These are phyloP conservation scores for Strobilomyces confusus DNA, from an alignment of 768 basidiomycete species.

Conservation along the genomic window DNA sequence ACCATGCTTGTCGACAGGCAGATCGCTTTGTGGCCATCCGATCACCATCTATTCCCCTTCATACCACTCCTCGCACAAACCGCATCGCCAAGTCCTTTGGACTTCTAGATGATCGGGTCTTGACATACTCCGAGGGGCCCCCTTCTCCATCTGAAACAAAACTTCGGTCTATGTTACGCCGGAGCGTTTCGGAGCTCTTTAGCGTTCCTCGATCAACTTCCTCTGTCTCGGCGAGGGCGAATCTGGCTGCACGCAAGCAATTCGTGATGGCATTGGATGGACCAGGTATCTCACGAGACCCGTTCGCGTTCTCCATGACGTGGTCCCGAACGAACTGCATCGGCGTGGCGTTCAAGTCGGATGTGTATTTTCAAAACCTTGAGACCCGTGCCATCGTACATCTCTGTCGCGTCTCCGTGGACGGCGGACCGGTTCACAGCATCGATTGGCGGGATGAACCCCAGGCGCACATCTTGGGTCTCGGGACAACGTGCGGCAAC, in stretches of 20 bases:
- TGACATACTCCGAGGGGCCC: conserved; percentile 46
- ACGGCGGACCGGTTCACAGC: conserved; percentile 38
- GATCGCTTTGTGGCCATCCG: conserved; percentile 60
- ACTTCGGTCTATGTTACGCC: conserved; percentile 46
- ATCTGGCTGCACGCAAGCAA: conserved; percentile 51
- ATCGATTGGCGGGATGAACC: conserved; percentile 50
- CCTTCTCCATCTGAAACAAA: conserved; percentile 34
- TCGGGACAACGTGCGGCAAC: conserved; percentile 47
- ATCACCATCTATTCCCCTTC: conserved; percentile 50
- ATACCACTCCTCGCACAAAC: conserved; percentile 62
- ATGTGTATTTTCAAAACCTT: conserved; percentile 62
- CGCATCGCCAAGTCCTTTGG: conserved; percentile 63
- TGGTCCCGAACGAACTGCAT: conserved; percentile 61
- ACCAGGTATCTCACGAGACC: conserved; percentile 53
- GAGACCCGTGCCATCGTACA: conserved; percentile 50
- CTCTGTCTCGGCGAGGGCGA: conserved; percentile 52
- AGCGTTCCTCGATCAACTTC: conserved; percentile 26
- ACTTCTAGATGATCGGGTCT: conserved; percentile 50
- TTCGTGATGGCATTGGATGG: conserved; percentile 61
- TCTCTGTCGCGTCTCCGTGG: conserved; percentile 39
- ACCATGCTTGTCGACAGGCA: conserved; percentile 33
- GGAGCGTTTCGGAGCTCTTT: conserved; percentile 52
- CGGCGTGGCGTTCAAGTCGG: conserved; percentile 55
- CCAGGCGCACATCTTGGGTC: conserved; percentile 42
- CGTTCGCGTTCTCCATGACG: conserved; percentile 53